Percentiles rank a stretch among this genome's conserved stretches.
These are phyloP conservation scores for Ormosia emarginata DNA, from an alignment of 306 rosid species.

Conservation along the genomic window DNA sequence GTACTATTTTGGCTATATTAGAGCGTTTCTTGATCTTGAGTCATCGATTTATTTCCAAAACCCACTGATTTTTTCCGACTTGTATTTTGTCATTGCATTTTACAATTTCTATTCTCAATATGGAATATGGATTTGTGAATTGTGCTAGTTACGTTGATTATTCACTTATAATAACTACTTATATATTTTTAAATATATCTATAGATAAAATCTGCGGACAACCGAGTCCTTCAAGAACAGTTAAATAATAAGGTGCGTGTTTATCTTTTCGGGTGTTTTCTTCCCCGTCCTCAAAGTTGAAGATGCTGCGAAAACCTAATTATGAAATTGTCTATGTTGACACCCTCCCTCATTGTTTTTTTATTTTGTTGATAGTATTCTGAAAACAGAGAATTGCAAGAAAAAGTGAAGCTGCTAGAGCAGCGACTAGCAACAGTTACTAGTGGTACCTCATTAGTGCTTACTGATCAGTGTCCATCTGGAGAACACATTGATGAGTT, in stretches of 20 bases:
- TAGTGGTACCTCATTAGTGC: conserved; percentile 36
- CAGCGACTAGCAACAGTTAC: conserved; percentile 43
- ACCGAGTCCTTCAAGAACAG: conserved; percentile 94
- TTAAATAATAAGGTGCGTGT: conserved; percentile 67
- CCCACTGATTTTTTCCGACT: not conserved
- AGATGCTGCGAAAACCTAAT: not conserved
- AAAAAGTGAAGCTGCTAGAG: conserved; percentile 65
- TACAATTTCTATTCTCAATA: not conserved
- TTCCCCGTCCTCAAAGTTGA: not conserved
- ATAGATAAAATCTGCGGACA: conserved; percentile 93
- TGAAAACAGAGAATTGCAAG: conserved; percentile 76
- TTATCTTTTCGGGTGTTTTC: conserved; percentile 1
- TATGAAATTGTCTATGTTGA: conserved; percentile 13
- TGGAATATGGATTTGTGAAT: not conserved
- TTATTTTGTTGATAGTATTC: conserved; percentile 52
- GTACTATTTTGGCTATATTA: conserved; percentile 20
- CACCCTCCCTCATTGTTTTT: not conserved
- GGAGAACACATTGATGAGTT: conserved; percentile 67
- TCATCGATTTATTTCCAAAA: conserved; percentile 1
- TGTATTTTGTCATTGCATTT: not conserved
- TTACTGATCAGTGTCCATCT: conserved; percentile 40
- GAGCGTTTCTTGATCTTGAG: conserved; percentile 17
- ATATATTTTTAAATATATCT: conserved; percentile 1
- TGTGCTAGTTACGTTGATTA: not conserved
- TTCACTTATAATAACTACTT: conserved; percentile 4